A percentile compares a stretch with the other conserved stretches of the same genome.
These are phyloP conservation scores for Orobanche coerulescens DNA, from an alignment of 257 asterid species.

Conservation along the genomic window DNA sequence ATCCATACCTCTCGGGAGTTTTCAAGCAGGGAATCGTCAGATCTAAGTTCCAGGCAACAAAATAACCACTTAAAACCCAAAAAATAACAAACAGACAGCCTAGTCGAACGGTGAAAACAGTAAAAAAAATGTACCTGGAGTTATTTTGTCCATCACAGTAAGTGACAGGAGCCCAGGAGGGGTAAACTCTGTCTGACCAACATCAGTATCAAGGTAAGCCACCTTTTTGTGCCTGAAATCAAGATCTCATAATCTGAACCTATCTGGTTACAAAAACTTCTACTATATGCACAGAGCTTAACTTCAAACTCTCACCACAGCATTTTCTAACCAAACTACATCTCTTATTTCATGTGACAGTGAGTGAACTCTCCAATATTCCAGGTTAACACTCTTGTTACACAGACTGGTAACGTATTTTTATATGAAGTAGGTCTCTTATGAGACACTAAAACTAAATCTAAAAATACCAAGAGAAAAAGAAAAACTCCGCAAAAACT, in stretches of 20 bases:
- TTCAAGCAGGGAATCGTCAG: constrained; percentile 71
- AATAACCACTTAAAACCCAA: constrained; percentile 7
- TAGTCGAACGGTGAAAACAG: not conserved
- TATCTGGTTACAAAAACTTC: not conserved
- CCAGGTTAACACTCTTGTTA: too few relatives aligned
- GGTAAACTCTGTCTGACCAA: constrained; percentile 94
- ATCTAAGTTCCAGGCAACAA: constrained; percentile 35
- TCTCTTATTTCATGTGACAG: not conserved
- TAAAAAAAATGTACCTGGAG: constrained; percentile 40
- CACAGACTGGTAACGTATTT: too few relatives aligned
- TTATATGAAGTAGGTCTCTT: too few relatives aligned
- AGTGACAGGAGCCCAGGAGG: constrained; percentile 86
- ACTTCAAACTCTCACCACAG: not conserved
- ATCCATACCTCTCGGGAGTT: constrained; percentile 79
- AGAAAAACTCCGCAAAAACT: too few relatives aligned
- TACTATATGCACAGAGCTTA: not conserved
- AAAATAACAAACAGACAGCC: not conserved
- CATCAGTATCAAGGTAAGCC: constrained; percentile 95
- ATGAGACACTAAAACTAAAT: too few relatives aligned
- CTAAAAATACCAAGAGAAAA: too few relatives aligned
- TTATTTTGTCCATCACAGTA: constrained; percentile 58
- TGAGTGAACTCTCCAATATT: not conserved
- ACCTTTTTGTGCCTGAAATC: constrained; percentile 66
- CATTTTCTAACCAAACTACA: not conserved
- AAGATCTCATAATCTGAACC: too few relatives aligned